phyloP scores from a whole-genome alignment of 2,329 filamentous ascomycete genomes.

The Trichothecium roseum region DNA sequence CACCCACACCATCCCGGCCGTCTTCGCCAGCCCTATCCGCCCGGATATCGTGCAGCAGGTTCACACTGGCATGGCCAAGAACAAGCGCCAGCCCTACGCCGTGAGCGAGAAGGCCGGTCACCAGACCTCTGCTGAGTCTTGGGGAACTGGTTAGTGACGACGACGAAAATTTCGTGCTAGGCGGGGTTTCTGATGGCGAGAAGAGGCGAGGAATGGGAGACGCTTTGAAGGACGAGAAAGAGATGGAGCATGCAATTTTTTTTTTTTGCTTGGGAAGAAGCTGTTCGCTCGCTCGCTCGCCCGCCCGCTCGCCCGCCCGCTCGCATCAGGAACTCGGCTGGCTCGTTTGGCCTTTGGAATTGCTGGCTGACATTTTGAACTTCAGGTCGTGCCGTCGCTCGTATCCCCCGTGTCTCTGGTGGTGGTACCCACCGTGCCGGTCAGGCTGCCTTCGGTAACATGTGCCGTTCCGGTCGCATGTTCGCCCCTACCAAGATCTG shows the following conservation, averaged over 20 bases:
- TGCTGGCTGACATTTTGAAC: slow-evolving; percentile 1
- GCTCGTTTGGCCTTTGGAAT: slow-evolving; percentile 1
- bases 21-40: slow-evolving; percentile 96
- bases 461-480: slow-evolving; percentile 99
- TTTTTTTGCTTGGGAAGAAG: not conserved
- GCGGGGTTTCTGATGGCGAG: not conserved
- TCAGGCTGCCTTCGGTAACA: slow-evolving; percentile 99
- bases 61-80: slow-evolving; percentile 99
- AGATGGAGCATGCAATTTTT: not conserved
- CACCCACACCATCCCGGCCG: slow-evolving; percentile 86
- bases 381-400: slow-evolving; percentile 92
- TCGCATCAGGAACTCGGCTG: not conserved
- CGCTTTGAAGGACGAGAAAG: not conserved
- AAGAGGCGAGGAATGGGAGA: not conserved
- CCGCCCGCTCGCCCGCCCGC: too few species aligned
- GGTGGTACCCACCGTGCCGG: slow-evolving; percentile 99
- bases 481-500: slow-evolving; percentile 99
- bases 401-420: slow-evolving; percentile 99
- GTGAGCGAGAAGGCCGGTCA: slow-evolving; percentile 99
- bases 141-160: slow-evolving; percentile 83
- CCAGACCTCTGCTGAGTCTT: slow-evolving; percentile 99
- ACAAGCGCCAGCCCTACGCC: slow-evolving; percentile 98
- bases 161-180: not conserved
- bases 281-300: not conserved
- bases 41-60: slow-evolving; percentile 98